Base-by-base conservation (phyloP, 73 alveolate species). In the Stentor coeruleus region DNA sequence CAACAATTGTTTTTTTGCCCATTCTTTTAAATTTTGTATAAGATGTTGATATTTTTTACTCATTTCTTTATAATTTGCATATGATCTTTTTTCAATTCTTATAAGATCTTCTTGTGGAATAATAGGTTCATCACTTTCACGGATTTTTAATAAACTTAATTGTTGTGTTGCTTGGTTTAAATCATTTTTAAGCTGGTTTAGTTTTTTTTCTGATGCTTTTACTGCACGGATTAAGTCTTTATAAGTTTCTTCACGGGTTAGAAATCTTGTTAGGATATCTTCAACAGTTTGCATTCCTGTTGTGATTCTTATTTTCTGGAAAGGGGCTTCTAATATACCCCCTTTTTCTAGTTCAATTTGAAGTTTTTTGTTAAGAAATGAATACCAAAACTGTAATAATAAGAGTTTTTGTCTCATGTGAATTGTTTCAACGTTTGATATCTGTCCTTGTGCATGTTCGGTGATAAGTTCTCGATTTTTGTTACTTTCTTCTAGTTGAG, bases 251-350 rank as follows among this genome's bases (percentile, higher is more conserved):
- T 90, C 96, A 55, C 93, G 76, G 3, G 96, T 90, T 0, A 90
- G 82, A 84, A 86, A 90, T 42, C 89, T 90, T 35, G 86, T 88
- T 3, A 90, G 91, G 36, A 90, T 90, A 30, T 87, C 90, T 58
- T 90, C 88, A 37, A 86, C 92, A 75, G 86, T 91, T 72, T 91
- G 39, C 73, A 86, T 72, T 3, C 96, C 96, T 39, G 96, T 90
- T 3, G 93, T 88, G 0, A 90, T 86, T 58, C 91, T 82, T 49
- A 90, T 86, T 42, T 85, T 82, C 72, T 90, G 84, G 85, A 90
- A 90, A n/a, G 96, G 92, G 30, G 86, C 96, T 74, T 90, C 96
- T 38, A 90, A 77, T 38, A 35, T 84, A 20, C 85, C n/a, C 1
- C 92, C 59, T 35, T 84, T 74, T 40, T 86, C 86, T 91, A 90